Base-by-base conservation (phyloP, 176 grass and related monocot species). In the Ensete ventricosum region DNA sequence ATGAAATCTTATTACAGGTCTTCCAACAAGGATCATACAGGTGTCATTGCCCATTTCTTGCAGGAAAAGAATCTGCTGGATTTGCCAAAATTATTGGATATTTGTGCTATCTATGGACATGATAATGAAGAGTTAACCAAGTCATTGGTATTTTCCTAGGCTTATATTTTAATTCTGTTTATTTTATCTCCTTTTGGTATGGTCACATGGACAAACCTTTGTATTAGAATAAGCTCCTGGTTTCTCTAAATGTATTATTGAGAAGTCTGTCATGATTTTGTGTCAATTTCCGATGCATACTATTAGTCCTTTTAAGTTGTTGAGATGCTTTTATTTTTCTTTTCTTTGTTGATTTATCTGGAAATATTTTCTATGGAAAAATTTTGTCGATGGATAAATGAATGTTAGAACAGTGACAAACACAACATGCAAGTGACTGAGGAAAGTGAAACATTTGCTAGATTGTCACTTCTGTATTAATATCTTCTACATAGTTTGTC, bases 11-110 rank as follows among this genome's bases (percentile, higher is more conserved):
- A 20, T 77, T 67, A 49, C 88, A 98, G 94, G 87, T 98, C 94
- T 76, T 98, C 90, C 20, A 93, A 89, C 73, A 98, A 85, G 82
- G 94, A 98, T 81, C 94, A 98, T 84, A 76, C 80, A 85, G 84
- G 90, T 98, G 49, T 80, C 71, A 81, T 64, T 70, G 8, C 7
- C 52, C 48, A 49, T 72, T 68, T 53, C 77, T 71, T 98, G 76
- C 90, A 93, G 90, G 84, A 93, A 78, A 98, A 87, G 87, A 89
- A 86, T 80, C 69, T 98, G 75, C 90, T 98, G 77, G 90, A 91
- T 77, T 80, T 98, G 62, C 90, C 90, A 82, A 98, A 93, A 81
- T 81, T 98, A 69, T 84, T 98, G 84, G 94, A 98, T 70, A 93
- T 91, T 80, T 98, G 90, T 81, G 90, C 94, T 77, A 91, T 98